Evolutionary conservation across 75 land plant species (phyloP).

Genomic region (Selaginella moellendorffii): DNA sequence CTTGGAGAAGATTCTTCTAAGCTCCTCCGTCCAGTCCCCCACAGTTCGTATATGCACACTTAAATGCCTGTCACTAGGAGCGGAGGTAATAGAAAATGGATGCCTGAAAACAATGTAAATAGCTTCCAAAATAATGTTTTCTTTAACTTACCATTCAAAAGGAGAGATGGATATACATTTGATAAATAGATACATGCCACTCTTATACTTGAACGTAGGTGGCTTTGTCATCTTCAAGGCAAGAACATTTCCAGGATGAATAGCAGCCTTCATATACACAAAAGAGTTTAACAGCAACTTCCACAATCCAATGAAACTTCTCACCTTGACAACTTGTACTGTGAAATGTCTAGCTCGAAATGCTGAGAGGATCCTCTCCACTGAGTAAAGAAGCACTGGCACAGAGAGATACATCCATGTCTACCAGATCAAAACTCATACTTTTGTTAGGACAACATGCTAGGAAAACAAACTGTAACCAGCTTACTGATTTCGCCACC

Average conservation of each 20-base stretch:
- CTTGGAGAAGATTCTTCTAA: slow-evolving; percentile 12
- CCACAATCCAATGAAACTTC: no score
- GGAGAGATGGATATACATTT: slow-evolving; percentile 41
- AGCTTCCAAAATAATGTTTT: neutral
- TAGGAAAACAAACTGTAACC: neutral
- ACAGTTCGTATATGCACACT: slow-evolving; percentile 44
- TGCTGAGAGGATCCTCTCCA: slow-evolving; percentile 36
- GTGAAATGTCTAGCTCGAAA: slow-evolving; percentile 34
- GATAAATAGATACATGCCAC: slow-evolving; percentile 41
- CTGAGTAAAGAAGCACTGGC: slow-evolving; percentile 44
- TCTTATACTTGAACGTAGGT: slow-evolving; percentile 25
- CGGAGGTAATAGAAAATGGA: slow-evolving; percentile 34
- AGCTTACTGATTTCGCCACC: slow-evolving; percentile 54
- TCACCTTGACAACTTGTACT: slow-evolving; percentile 46
- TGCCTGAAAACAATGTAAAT: neutral
- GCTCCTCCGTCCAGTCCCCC: slow-evolving; percentile 45
- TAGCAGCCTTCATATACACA: neutral
- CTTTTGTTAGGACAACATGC: no score
- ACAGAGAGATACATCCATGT: slow-evolving; percentile 75
- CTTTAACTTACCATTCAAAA: slow-evolving; percentile 11
- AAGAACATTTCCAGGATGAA: slow-evolving; percentile 11
- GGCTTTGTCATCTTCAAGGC: slow-evolving; percentile 26
- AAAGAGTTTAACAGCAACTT: neutral
- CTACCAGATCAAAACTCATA: slow-evolving; percentile 19
- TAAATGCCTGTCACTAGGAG: slow-evolving; percentile 37